phyloP scores from a whole-genome alignment of 768 basidiomycete species.

The Boletus tomentosulus region DNA sequence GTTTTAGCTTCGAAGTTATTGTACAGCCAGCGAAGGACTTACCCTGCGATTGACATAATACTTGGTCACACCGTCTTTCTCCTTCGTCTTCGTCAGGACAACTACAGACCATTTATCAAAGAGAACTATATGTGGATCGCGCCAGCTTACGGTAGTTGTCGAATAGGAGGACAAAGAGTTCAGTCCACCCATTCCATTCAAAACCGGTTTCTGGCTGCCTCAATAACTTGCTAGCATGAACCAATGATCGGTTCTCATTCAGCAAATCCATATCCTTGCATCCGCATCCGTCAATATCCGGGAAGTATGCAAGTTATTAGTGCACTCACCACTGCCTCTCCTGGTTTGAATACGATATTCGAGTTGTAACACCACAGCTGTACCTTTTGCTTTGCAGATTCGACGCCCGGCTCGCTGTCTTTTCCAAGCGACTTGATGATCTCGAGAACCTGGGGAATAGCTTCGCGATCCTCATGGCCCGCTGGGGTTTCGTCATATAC shows the following conservation, averaged over 20 bases:
- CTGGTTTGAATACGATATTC: constrained; percentile 73
- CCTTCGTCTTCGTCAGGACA: constrained; percentile 83
- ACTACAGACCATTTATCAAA: constrained; percentile 43
- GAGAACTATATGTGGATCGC: neutral
- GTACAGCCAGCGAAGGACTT: constrained; percentile 21
- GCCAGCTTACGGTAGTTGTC: constrained; percentile 82
- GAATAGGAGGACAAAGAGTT: constrained; percentile 86
- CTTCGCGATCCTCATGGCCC: constrained; percentile 75
- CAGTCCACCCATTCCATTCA: constrained; percentile 86
- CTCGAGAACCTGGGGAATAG: constrained; percentile 83
- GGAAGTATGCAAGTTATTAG: neutral
- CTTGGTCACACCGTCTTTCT: constrained; percentile 68
- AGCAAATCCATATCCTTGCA: constrained; percentile 84
- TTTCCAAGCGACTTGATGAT: constrained; percentile 84
- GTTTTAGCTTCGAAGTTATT: neutral
- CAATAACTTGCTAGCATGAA: constrained; percentile 78
- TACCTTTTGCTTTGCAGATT: constrained; percentile 82
- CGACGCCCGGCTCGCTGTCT: constrained; percentile 83
- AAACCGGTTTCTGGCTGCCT: constrained; percentile 87
- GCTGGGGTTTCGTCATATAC: constrained; percentile 73
- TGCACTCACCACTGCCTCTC: constrained; percentile 57
- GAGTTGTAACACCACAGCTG: constrained; percentile 85
- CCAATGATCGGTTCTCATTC: constrained; percentile 75
- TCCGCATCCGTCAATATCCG: constrained; percentile 1
- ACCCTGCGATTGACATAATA: constrained; percentile 82